These are phyloP conservation scores for Chlamydomonas eustigma DNA, from an alignment of 139 green algal species.

Conservation along the genomic window DNA sequence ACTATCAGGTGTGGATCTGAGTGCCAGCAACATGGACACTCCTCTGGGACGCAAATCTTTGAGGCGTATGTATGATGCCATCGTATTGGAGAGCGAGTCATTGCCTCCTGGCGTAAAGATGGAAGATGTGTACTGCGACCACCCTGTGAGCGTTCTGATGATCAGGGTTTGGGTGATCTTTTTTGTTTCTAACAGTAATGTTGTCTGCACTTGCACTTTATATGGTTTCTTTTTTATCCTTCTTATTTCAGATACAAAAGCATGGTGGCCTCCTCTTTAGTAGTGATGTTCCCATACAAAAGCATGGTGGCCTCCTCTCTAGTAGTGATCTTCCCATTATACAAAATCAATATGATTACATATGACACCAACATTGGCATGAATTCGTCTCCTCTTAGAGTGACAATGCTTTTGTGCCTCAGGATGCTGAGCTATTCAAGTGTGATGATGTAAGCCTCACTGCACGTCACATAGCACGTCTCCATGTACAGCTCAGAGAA, in stretches of 20 bases:
- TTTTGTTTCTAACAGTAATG: neutral
- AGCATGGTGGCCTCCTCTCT: neutral
- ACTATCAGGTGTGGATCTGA: slow-evolving; percentile 33
- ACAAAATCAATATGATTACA: too few species aligned
- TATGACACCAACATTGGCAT: too few species aligned
- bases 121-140: slow-evolving; percentile 12
- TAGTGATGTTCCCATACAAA: neutral
- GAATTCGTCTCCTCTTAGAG: neutral
- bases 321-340: neutral
- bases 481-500: slow-evolving; percentile 56
- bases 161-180: neutral
- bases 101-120: slow-evolving; percentile 3
- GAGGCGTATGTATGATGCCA: slow-evolving; percentile 66
- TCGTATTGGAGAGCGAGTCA: slow-evolving; percentile 20
- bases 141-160: neutral
- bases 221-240: neutral
- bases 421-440: slow-evolving; percentile 7
- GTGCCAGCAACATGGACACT: slow-evolving; percentile 44
- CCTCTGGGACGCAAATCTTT: slow-evolving; percentile 46
- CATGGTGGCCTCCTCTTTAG: neutral
- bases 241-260: neutral
- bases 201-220: neutral
- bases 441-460: neutral
- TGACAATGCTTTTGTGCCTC: neutral
- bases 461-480: slow-evolving; percentile 17